phyloP scores from a whole-genome alignment of 2,329 filamentous ascomycete species.

The Scedosporium aurantiacum region DNA sequence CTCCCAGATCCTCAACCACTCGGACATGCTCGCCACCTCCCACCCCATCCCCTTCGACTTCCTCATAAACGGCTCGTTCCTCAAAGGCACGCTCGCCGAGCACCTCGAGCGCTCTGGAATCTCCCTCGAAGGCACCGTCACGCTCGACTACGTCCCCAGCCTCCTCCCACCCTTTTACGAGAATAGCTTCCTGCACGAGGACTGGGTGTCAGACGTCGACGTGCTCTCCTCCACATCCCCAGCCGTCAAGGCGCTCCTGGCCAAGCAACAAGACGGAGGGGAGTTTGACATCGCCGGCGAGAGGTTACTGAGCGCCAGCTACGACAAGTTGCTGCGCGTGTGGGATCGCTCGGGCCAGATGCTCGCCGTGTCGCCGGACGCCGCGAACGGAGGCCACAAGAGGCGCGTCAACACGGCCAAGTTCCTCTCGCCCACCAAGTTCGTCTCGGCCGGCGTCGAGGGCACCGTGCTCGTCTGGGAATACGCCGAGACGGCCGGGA shows the following conservation, averaged over 20 bases:
- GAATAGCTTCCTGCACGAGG: conserved; percentile 90
- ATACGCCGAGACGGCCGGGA: conserved; percentile 59
- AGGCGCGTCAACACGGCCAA: conserved; percentile 71
- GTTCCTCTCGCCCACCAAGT: conserved; percentile 59
- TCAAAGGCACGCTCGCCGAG: conserved; percentile 80
- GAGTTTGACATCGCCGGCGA: conserved; percentile 17
- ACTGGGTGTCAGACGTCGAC: conserved; percentile 88
- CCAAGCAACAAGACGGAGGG: conserved; percentile 40
- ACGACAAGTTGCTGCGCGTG: conserved; percentile 77
- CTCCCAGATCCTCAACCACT: conserved; percentile 59
- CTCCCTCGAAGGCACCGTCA: conserved; percentile 76
- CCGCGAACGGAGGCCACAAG: conserved; percentile 59
- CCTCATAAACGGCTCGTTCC: conserved; percentile 84
- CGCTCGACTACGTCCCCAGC: conserved; percentile 86
- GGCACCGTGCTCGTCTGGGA: conserved; percentile 84
- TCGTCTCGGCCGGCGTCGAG: conserved; percentile 77
- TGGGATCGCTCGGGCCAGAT: conserved; percentile 85
- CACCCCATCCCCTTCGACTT: conserved; percentile 79
- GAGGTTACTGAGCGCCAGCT: conserved; percentile 80
- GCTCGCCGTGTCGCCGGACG: conserved; percentile 63
- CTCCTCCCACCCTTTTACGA: conserved; percentile 81
- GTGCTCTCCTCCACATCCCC: conserved; percentile 59
- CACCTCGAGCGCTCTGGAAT: conserved; percentile 80
- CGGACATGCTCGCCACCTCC: conserved; percentile 56
- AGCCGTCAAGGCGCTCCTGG: conserved; percentile 38